These are phyloP conservation scores for Talaromyces atroroseus DNA, from an alignment of 2,329 filamentous ascomycete species.

Conservation along the genomic window DNA sequence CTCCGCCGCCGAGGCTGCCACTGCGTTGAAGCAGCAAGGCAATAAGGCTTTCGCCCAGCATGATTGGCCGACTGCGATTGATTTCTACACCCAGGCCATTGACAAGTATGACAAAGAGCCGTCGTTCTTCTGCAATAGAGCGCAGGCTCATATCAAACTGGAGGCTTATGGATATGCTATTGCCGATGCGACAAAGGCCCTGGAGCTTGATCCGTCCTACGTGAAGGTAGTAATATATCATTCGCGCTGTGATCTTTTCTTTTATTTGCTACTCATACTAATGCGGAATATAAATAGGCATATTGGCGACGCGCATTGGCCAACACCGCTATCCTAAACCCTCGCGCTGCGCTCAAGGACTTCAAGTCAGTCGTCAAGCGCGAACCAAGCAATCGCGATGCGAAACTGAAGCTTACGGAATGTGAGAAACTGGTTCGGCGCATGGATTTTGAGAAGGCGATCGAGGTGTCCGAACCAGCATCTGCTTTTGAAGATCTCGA, in stretches of 20 bases:
- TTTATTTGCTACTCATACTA: neutral
- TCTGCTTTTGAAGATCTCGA: constrained; percentile 89
- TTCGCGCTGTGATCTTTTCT: neutral
- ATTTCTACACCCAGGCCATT: constrained; percentile 84
- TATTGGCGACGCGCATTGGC: constrained; percentile 92
- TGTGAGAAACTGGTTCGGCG: constrained; percentile 93
- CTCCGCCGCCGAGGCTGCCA: constrained; percentile 59
- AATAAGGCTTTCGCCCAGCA: constrained; percentile 88
- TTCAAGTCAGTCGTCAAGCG: constrained; percentile 87
- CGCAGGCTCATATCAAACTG: constrained; percentile 93
- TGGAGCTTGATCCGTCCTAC: constrained; percentile 81
- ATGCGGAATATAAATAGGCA: constrained; percentile 51
- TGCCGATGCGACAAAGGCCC: constrained; percentile 80
- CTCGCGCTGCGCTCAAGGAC: constrained; percentile 82
- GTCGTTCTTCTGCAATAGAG: constrained; percentile 89
- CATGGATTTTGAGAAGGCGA: constrained; percentile 87
- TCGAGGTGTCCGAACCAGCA: constrained; percentile 86
- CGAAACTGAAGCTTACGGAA: constrained; percentile 82
- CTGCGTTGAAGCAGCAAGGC: constrained; percentile 83
- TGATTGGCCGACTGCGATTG: constrained; percentile 77
- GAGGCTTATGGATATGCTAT: constrained; percentile 94
- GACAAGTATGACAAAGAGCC: constrained; percentile 75
- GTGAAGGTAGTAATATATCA: constrained; percentile 67
- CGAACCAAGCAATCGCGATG: constrained; percentile 82
- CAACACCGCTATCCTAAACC: constrained; percentile 82